Percentiles rank a stretch among this genome's conserved stretches.
These are phyloP conservation scores for Solanum hybrid DNA, from an alignment of 305 asterid genomes.

Conservation along the genomic window DNA sequence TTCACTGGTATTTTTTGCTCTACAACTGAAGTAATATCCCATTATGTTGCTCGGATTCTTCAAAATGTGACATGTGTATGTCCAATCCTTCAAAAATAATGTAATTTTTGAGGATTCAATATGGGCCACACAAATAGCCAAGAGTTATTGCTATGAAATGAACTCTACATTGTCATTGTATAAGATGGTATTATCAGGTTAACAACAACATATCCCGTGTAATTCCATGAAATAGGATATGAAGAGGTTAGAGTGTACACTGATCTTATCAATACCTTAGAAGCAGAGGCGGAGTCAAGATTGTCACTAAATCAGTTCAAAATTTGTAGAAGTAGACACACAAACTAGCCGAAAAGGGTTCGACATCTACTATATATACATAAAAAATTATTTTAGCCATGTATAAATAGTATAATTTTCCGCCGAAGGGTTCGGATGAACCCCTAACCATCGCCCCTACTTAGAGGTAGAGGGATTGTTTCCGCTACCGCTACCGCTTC, in stretches of 20 bases:
- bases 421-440: not conserved
- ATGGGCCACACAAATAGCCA: not conserved
- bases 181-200: not conserved
- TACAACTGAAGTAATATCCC: not conserved
- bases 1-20: not conserved
- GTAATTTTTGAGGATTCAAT: not conserved
- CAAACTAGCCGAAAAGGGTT: not conserved
- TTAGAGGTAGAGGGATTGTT: not conserved
- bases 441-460: not conserved
- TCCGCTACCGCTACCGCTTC: not conserved
- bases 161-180: not conserved
- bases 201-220: not conserved
- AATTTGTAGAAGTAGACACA: not conserved
- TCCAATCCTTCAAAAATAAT: not conserved
- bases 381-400: not conserved
- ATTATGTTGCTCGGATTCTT: not conserved
- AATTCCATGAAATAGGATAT: not conserved
- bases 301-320: not conserved
- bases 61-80: not conserved
- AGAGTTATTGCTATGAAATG: not conserved
- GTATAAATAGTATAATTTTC: not conserved
- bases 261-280: not conserved
- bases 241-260: not conserved
- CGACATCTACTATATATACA: no score
- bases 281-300: not conserved